Evolutionary conservation across 345 rosid species (phyloP), one percentile per base, ranked within the genome.

Genomic region (Hibiscus syriacus): DNA sequence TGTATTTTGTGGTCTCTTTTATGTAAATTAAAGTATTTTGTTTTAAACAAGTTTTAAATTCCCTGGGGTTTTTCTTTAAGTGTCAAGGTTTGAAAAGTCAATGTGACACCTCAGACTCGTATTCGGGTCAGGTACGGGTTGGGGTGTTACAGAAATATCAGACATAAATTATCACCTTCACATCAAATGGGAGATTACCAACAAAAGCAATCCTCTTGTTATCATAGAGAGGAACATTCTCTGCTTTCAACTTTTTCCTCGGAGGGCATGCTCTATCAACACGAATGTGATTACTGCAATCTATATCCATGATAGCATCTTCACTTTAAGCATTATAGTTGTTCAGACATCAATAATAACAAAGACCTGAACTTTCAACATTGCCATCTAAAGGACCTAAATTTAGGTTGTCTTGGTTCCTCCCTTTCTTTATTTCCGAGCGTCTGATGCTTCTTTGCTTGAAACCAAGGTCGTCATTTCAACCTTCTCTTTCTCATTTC

Each of bases 201-300:
- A 91, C 74, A 55, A 94, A 91, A 61, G 89, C 77, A 4, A 98
- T 89, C 80, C 95, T 86, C 83, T 83, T 89, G 74, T 77, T 73
- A 76, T 94, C 98, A 68, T 91, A 94, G 58, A 83, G 76, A 36
- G 79, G 74, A 79, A 79, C 10, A 73, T 50, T 73, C 20, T 76
- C 89, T 59, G 85, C 92, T 78, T 84, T 94, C 76, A 89, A 71
- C 75, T 91, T 91, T 73, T 94, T 94, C 29, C 93, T 88, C 68
- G 99, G 99, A 2, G 99, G 98, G 72, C 95, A 87, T 11, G 98
- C 98, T 80, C 97, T 76, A 80, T 94, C 99, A 50, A 94, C 96
- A 30, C 98, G 98, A 54, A 94, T 75, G 67, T 94, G 99, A 72
- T 86, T 66, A 93, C 96, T 61, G 75, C 92, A 77, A 91, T 82